These are phyloP conservation scores for Umbellularia californica DNA, from an alignment of 164 flowering plant species.

Conservation along the genomic window DNA sequence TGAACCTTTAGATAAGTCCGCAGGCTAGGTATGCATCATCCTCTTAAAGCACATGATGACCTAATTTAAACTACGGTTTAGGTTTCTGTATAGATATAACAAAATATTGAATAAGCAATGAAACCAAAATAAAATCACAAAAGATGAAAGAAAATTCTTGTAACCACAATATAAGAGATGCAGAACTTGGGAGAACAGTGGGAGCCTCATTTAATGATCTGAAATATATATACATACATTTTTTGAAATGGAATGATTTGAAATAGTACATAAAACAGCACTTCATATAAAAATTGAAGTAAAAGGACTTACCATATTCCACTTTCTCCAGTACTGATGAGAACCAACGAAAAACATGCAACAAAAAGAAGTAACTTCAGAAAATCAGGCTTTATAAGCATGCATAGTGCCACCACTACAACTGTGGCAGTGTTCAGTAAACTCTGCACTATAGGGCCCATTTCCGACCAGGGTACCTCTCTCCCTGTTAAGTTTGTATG, in stretches of 20 bases:
- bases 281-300: neutral
- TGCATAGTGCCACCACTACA: neutral
- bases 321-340: constrained; percentile 97
- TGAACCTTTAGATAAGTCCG: too few species aligned
- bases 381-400: neutral
- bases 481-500: too few species aligned
- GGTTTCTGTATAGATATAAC: too few species aligned
- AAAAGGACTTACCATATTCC: constrained; percentile 86
- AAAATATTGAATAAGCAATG: too few species aligned
- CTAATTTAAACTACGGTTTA: too few species aligned
- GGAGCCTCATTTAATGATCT: neutral
- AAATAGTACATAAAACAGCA: too few species aligned
- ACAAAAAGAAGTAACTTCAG: constrained; percentile 12
- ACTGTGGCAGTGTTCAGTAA: too few species aligned
- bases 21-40: too few species aligned
- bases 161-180: neutral
- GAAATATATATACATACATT: neutral
- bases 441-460: too few species aligned
- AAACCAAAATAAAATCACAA: neutral
- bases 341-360: constrained; percentile 18
- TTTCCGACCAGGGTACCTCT: too few species aligned
- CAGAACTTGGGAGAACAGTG: neutral
- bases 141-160: neutral
- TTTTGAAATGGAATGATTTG: too few species aligned
- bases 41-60: too few species aligned